Evolutionary conservation across 2,329 filamentous ascomycete species (phyloP).

Genomic region (Aureobasidium sp.): DNA sequence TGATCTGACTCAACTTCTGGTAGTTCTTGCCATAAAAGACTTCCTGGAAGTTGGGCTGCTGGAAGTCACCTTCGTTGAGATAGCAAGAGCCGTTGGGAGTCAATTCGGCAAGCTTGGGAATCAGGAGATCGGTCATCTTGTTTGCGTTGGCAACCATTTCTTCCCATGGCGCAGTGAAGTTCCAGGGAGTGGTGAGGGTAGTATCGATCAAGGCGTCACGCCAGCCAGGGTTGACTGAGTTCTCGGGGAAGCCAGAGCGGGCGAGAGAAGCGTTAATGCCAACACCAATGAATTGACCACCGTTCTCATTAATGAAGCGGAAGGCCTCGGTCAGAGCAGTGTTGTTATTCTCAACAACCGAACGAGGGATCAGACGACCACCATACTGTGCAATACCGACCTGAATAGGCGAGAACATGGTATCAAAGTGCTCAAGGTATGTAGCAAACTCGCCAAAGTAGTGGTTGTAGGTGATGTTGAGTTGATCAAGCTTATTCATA

Average conservation of each 20-base stretch:
- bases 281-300: conserved; percentile 32
- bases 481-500: conserved; percentile 32
- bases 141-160: conserved; percentile 32
- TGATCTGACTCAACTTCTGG: conserved; percentile 29
- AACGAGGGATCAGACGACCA: conserved; percentile 30
- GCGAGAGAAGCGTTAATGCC: conserved; percentile 32
- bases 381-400: conserved; percentile 27
- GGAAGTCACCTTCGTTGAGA: conserved; percentile 28
- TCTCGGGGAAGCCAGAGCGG: conserved; percentile 30
- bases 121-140: conserved; percentile 34
- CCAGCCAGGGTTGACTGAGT: conserved; percentile 36
- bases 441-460: conserved; percentile 26
- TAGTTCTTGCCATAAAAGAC: conserved; percentile 40
- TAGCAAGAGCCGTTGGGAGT: conserved; percentile 31
- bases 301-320: conserved; percentile 30
- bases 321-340: conserved; percentile 26
- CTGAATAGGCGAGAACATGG: conserved; percentile 26
- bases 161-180: conserved; percentile 32
- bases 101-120: conserved; percentile 33
- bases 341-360: conserved; percentile 27
- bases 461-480: conserved; percentile 29
- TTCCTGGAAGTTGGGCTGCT: conserved; percentile 34
- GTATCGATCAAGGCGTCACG: conserved; percentile 30
- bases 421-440: conserved; percentile 29
- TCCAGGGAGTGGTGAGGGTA: conserved; percentile 23